Conservation (phyloP, 2,329 filamentous ascomycete genomes). For the Pestalotiopsis sp. region DNA sequence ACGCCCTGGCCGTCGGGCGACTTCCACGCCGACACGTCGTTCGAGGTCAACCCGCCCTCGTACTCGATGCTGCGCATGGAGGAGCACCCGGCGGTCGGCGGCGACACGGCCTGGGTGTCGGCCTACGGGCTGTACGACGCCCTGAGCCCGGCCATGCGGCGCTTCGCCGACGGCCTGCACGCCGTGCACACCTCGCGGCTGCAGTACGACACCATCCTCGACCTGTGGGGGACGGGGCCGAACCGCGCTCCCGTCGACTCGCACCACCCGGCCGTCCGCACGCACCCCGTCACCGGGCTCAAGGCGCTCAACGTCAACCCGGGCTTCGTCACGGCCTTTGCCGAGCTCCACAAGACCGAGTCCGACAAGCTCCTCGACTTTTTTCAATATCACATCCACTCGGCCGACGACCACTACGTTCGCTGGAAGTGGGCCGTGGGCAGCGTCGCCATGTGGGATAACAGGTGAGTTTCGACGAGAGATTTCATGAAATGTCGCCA, state of each 20-base stretch:
- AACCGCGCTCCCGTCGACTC: slow-evolving; percentile 47
- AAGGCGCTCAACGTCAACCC: slow-evolving; percentile 48
- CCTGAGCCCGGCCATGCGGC: slow-evolving; percentile 43
- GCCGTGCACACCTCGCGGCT: slow-evolving; percentile 46
- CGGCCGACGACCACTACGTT: slow-evolving; percentile 50
- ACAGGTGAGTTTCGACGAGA: slow-evolving; percentile 31
- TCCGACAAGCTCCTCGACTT: slow-evolving; percentile 49
- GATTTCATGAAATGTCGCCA: not conserved
- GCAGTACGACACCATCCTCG: slow-evolving; percentile 49
- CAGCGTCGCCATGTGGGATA: slow-evolving; percentile 54
- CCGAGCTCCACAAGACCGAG: slow-evolving; percentile 50
- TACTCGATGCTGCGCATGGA: slow-evolving; percentile 55
- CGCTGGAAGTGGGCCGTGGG: slow-evolving; percentile 52
- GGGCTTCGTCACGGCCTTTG: slow-evolving; percentile 48
- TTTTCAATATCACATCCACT: slow-evolving; percentile 46
- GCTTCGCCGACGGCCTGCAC: slow-evolving; percentile 43
- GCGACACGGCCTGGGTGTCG: slow-evolving; percentile 50
- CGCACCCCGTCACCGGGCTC: slow-evolving; percentile 48
- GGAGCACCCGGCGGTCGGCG: slow-evolving; percentile 47
- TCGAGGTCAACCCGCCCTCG: slow-evolving; percentile 52
- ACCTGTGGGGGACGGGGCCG: slow-evolving; percentile 42
- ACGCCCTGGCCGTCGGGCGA: slow-evolving; percentile 48
- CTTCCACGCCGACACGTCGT: slow-evolving; percentile 52
- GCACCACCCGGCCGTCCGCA: slow-evolving; percentile 49
- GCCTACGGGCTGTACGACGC: slow-evolving; percentile 47